Conservation (phyloP, 163 green algal genomes). For the Volvox carteri region DNA sequence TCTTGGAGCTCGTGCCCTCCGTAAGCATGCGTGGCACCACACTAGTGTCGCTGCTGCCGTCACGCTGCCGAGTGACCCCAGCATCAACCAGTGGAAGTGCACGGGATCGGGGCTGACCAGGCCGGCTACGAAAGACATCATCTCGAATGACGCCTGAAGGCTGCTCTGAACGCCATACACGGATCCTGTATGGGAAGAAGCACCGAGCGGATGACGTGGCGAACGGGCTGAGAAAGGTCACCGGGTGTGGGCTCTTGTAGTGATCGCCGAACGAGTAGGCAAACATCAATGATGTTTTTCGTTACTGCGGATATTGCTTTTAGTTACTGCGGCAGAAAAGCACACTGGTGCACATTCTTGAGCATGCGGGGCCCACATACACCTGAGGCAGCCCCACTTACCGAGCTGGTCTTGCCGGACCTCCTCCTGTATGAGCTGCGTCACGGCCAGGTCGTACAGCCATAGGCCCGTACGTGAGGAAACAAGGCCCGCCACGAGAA, state of each 20-base stretch:
- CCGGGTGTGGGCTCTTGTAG: too few relatives aligned
- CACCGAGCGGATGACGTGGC: too few relatives aligned
- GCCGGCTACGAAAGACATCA: slow-evolving; percentile 75
- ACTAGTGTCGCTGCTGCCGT: not conserved
- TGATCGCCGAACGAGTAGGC: too few relatives aligned
- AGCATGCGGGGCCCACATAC: too few relatives aligned
- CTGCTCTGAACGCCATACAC: slow-evolving; percentile 84
- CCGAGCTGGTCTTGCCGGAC: slow-evolving; percentile 57
- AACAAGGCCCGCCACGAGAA: slow-evolving; percentile 81
- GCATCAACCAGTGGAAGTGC: slow-evolving; percentile 76
- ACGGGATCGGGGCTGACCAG: slow-evolving; percentile 61
- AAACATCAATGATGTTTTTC: too few relatives aligned
- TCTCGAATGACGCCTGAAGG: slow-evolving; percentile 81
- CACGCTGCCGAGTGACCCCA: slow-evolving; percentile 66
- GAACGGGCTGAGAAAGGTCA: too few relatives aligned
- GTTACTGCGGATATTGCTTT: too few relatives aligned
- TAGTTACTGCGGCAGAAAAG: too few relatives aligned
- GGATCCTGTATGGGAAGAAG: slow-evolving; percentile 63
- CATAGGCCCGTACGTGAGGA: slow-evolving; percentile 86
- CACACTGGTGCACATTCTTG: too few relatives aligned
- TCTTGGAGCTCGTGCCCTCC: not conserved
- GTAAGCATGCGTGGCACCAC: not conserved
- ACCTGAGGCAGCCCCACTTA: not conserved
- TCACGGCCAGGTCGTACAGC: slow-evolving; percentile 86
- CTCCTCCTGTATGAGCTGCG: slow-evolving; percentile 88